Evolutionary conservation across 2,329 filamentous ascomycete genomes (phyloP).

Genomic region (Aspergillus melleus): DNA sequence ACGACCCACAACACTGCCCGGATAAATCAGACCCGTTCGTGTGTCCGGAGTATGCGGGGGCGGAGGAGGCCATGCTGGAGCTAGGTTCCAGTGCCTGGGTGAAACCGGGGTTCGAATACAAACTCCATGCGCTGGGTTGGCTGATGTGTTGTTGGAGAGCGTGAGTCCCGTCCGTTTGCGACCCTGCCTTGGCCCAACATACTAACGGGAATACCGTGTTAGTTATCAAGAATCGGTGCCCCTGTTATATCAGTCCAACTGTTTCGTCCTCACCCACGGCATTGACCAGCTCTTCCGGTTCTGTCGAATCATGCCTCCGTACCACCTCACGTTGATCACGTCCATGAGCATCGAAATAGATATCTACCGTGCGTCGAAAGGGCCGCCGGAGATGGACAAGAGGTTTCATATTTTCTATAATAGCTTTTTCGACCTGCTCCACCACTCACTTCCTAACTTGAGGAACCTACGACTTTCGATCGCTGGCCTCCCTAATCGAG

Average conservation of each 20-base stretch:
- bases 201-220: not conserved
- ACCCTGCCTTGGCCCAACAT: not conserved
- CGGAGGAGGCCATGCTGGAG: slow-evolving; percentile 9
- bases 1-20: slow-evolving; percentile 7
- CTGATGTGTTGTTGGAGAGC: slow-evolving; percentile 5
- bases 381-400: slow-evolving; percentile 1
- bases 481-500: slow-evolving; percentile 3
- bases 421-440: slow-evolving; percentile 1
- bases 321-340: slow-evolving; percentile 1
- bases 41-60: slow-evolving; percentile 11
- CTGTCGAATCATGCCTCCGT: slow-evolving; percentile 1
- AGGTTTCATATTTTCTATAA: slow-evolving; percentile 5
- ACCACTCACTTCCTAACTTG: not conserved
- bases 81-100: slow-evolving; percentile 8
- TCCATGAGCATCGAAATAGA: slow-evolving; percentile 11
- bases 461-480: slow-evolving; percentile 5
- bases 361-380: slow-evolving; percentile 6
- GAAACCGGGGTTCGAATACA: slow-evolving; percentile 9
- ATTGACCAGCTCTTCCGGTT: slow-evolving; percentile 14
- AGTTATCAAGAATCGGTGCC: slow-evolving; percentile 4
- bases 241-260: slow-evolving; percentile 5
- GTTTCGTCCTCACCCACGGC: slow-evolving; percentile 11
- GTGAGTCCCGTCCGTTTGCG: not conserved
- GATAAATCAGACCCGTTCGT: slow-evolving; percentile 5
- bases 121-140: slow-evolving; percentile 8